Evolutionary conservation across 208 protist species (phyloP).

Genomic region (Crithidia expoeki): DNA sequence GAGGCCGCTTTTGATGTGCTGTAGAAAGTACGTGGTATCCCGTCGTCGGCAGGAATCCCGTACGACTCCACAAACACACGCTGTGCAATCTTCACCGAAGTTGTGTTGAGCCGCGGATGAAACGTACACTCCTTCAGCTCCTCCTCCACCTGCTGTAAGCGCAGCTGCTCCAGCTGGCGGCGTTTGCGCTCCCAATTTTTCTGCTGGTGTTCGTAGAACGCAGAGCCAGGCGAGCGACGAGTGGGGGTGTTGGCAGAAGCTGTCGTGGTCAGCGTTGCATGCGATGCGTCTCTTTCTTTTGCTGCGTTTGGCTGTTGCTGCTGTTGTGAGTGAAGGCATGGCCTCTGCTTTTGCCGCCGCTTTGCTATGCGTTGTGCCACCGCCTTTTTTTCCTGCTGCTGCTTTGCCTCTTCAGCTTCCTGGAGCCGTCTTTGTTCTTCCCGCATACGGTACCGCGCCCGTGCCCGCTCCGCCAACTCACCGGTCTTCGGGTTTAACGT

Average conservation of each 20-base stretch:
- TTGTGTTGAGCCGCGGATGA: slow-evolving; percentile 30
- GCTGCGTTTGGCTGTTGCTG: neutral
- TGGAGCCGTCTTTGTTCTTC: slow-evolving; percentile 12
- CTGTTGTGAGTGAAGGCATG: neutral
- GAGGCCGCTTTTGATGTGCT: neutral
- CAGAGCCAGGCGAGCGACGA: neutral
- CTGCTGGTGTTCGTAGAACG: slow-evolving; percentile 45
- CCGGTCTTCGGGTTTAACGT: slow-evolving; percentile 28
- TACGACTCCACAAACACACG: slow-evolving; percentile 19
- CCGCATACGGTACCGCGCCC: slow-evolving; percentile 24
- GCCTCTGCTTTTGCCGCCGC: neutral
- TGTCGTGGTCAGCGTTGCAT: neutral
- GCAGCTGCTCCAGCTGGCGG: slow-evolving; percentile 32
- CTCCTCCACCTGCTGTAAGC: slow-evolving; percentile 26
- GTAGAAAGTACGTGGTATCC: neutral
- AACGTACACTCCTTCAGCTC: slow-evolving; percentile 57
- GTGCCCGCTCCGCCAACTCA: slow-evolving; percentile 39
- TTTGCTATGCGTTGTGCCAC: neutral
- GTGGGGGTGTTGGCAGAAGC: neutral
- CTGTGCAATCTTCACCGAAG: slow-evolving; percentile 27
- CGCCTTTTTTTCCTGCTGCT: neutral
- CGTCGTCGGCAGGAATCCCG: neutral
- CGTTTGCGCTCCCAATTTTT: slow-evolving; percentile 26
- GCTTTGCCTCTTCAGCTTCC: neutral
- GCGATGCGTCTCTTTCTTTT: neutral